Conservation (phyloP, 2,329 filamentous ascomycete genomes). For the Cucurbitaria berberidis region DNA sequence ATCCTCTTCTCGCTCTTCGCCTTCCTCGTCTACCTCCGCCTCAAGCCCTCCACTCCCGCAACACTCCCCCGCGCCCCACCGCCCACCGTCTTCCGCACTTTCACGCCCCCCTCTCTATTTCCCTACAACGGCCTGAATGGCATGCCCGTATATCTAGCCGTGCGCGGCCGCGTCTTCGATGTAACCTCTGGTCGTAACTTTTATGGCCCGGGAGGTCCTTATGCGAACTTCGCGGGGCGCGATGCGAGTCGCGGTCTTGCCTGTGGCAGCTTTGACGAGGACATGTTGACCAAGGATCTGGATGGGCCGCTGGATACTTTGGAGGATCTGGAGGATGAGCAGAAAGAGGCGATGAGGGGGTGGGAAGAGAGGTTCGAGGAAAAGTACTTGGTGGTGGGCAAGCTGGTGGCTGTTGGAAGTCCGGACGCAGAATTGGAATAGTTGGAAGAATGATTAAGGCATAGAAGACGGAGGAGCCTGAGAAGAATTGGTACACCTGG, state of each 20-base stretch:
- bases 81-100: conserved; percentile 85
- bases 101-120: conserved; percentile 80
- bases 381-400: conserved; percentile 95
- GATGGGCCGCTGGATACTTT: conserved; percentile 81
- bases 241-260: conserved; percentile 90
- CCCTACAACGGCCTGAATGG: conserved; percentile 80
- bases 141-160: conserved; percentile 84
- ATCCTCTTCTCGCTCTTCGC: conserved; percentile 65
- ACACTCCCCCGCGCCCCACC: conserved; percentile 63
- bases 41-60: conserved; percentile 60
- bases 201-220: conserved; percentile 94
- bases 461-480: neutral
- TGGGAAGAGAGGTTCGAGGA: conserved; percentile 94
- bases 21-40: conserved; percentile 63
- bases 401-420: conserved; percentile 71
- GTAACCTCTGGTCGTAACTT: conserved; percentile 87
- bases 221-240: conserved; percentile 92
- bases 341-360: conserved; percentile 81
- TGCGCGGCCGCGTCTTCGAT: conserved; percentile 90
- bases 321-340: conserved; percentile 72
- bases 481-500: conserved; percentile 12
- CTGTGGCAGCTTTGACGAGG: conserved; percentile 89
- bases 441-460: neutral
- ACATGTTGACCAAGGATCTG: conserved; percentile 92
- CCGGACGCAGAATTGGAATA: conserved; percentile 56